A percentile compares a stretch with the other conserved stretches of the same genome.
These are phyloP conservation scores for Coniophora puteana DNA, from an alignment of 1,284 basidiomycete species.

Conservation along the genomic window DNA sequence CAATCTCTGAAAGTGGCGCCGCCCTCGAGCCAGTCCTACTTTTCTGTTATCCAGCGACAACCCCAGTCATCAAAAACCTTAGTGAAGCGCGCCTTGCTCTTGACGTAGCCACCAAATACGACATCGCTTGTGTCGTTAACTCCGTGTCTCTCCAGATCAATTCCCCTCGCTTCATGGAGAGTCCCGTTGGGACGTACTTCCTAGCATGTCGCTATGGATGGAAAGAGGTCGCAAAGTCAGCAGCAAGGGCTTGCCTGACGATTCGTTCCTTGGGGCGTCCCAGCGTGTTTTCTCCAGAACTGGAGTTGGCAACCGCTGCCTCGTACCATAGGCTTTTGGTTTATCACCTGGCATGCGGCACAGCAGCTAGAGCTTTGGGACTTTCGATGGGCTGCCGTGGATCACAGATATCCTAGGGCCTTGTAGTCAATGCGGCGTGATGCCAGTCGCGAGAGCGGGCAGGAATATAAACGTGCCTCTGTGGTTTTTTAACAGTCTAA, in stretches of 20 bases:
- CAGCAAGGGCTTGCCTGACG: constrained; percentile 11
- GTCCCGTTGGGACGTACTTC: constrained; percentile 14
- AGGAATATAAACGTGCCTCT: too few relatives aligned
- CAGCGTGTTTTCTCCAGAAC: constrained; percentile 6
- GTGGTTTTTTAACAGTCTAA: too few relatives aligned
- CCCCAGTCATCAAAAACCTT: background rate
- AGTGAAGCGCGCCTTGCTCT: too few relatives aligned
- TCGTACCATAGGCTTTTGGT: constrained; percentile 9
- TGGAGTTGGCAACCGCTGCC: constrained; percentile 14
- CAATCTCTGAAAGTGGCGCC: constrained; percentile 23
- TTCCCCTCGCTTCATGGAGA: background rate
- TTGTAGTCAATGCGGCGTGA: too few relatives aligned
- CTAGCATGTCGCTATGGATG: constrained; percentile 12
- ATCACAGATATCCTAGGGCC: too few relatives aligned
- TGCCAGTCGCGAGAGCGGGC: too few relatives aligned
- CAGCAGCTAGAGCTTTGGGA: too few relatives aligned
- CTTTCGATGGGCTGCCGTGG: too few relatives aligned
- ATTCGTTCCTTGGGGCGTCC: constrained; percentile 4
- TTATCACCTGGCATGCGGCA: constrained; percentile 12
- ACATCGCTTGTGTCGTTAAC: constrained; percentile 15
- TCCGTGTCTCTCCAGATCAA: constrained; percentile 8
- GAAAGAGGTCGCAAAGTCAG: constrained; percentile 7
- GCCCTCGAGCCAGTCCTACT: constrained; percentile 23
- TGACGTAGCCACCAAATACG: constrained; percentile 16
- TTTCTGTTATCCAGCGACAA: constrained; percentile 22